Conservation (phyloP, 345 rosid genomes). For the Hibiscus trionum region DNA sequence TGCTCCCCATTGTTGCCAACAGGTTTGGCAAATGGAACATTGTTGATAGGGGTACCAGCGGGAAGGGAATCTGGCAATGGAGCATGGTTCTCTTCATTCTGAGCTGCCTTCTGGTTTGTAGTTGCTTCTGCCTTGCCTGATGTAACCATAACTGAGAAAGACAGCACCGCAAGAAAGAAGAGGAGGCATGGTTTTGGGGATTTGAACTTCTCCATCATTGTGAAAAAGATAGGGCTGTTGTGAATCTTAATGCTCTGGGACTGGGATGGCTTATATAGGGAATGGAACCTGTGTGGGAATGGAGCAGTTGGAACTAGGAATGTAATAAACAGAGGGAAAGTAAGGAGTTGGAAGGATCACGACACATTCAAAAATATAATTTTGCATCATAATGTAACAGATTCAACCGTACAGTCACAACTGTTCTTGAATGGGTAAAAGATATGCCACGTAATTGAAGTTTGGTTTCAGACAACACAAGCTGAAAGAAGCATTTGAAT, state of each 20-base stretch:
- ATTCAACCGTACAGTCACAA: not conserved
- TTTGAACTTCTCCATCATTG: slow-evolving; percentile 17
- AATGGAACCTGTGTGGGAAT: not conserved
- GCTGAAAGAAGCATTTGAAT: not conserved
- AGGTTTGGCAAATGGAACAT: not conserved
- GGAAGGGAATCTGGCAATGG: slow-evolving; percentile 14
- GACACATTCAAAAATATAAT: not conserved
- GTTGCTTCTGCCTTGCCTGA: not conserved
- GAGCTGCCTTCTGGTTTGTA: not conserved
- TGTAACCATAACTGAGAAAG: slow-evolving; percentile 7
- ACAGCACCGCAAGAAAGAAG: slow-evolving; percentile 17
- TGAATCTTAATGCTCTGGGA: not conserved
- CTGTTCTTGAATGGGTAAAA: not conserved
- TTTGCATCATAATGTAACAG: not conserved
- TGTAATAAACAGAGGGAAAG: not conserved
- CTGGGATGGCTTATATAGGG: slow-evolving; percentile 4
- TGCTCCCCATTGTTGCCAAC: slow-evolving; percentile 14
- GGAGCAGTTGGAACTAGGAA: slow-evolving; percentile 19
- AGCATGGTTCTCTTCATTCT: not conserved
- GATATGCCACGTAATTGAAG: not conserved
- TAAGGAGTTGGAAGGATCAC: not conserved
- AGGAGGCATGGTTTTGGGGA: slow-evolving; percentile 15
- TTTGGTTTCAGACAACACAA: slow-evolving; percentile 2
- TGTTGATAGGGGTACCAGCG: slow-evolving; percentile 1
- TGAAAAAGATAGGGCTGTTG: not conserved